A percentile compares a stretch with the other conserved stretches of the same genome.
These are phyloP conservation scores for Coemansia sp. DNA, from an alignment of 192 early-diverging fungal genomes.

Conservation along the genomic window DNA sequence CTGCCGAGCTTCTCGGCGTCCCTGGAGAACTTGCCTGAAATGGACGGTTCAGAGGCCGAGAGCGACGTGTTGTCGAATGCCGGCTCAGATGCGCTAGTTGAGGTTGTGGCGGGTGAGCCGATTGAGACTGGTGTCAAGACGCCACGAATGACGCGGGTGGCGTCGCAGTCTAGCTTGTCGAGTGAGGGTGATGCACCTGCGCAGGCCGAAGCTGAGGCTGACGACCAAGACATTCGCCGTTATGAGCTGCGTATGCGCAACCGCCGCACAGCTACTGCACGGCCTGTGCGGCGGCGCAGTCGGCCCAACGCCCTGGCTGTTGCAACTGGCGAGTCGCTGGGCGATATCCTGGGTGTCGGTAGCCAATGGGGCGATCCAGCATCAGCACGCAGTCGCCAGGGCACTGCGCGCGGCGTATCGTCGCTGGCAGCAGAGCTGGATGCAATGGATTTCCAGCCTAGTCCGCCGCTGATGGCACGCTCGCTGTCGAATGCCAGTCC, in stretches of 20 bases:
- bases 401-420: constrained; percentile 15
- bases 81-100: constrained; percentile 1
- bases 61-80: constrained; percentile 15
- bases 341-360: constrained; percentile 40
- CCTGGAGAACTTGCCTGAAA: neutral
- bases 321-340: constrained; percentile 39
- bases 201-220: constrained; percentile 18
- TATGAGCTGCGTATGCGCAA: constrained; percentile 38
- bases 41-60: constrained; percentile 6
- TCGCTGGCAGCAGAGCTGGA: constrained; percentile 39
- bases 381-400: constrained; percentile 22
- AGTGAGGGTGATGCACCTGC: neutral
- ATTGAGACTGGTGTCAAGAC: neutral
- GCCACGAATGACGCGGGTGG: constrained; percentile 2
- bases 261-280: constrained; percentile 19
- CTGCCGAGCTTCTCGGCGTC: constrained; percentile 1
- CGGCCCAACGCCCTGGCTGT: constrained; percentile 20
- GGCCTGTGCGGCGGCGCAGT: constrained; percentile 6
- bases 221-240: constrained; percentile 35
- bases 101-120: neutral
- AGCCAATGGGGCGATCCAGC: constrained; percentile 40
- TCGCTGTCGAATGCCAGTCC: constrained; percentile 13
- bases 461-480: constrained; percentile 10
- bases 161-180: constrained; percentile 27
- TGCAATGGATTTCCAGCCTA: neutral